Evolutionary conservation across 2,329 filamentous ascomycete species (phyloP), one percentile per base, ranked within the genome.

Genomic region (Xylariaceae sp.): DNA sequence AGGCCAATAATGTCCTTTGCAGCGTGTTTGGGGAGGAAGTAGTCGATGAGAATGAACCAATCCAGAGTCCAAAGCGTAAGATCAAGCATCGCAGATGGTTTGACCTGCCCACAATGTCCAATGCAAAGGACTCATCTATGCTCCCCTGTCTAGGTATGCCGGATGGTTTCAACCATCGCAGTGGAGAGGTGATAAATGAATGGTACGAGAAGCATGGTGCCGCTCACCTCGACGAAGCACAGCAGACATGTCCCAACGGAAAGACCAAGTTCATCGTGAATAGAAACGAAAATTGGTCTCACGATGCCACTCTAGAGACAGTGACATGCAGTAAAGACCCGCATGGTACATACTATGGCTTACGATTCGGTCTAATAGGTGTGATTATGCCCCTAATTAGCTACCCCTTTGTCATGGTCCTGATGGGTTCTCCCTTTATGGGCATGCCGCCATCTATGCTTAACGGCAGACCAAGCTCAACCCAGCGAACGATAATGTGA

Each of bases 221-320:
- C 23, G 23, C 23, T 7, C 9, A 46, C 37, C 49, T 52, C 18
- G 23, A 52, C 18, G 2, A 19, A 16, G 20, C 45, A 18, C 41
- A 52, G 29, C 49, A 41, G 9, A 26, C 4, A 4, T 26, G 9
- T 26, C 23, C 23, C 23, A 26, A 26, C 23, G 23, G 9, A 26
- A 26, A n/a, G 9, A n/a, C 18, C 18, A 50, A n/a, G 44, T 37
- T 49, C 60, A 62, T 62, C 7, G 48, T 54, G 44, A n/a, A 32
- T 20, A 12, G 42, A n/a, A 12, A 5, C 19, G 14, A 14, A n/a
- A 9, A 1, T 45, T 29, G 23, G 23, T 26, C 4, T 26, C 23
- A 26, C 4, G 23, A 26, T 26, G 9, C 9, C 23, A 4, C 9
- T 26, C 9, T 4, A 9, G 9, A 26, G 23, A 26, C 4, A 26